Conservation (phyloP, 2,329 filamentous ascomycete species). For the Tricladium varicosporioides region DNA sequence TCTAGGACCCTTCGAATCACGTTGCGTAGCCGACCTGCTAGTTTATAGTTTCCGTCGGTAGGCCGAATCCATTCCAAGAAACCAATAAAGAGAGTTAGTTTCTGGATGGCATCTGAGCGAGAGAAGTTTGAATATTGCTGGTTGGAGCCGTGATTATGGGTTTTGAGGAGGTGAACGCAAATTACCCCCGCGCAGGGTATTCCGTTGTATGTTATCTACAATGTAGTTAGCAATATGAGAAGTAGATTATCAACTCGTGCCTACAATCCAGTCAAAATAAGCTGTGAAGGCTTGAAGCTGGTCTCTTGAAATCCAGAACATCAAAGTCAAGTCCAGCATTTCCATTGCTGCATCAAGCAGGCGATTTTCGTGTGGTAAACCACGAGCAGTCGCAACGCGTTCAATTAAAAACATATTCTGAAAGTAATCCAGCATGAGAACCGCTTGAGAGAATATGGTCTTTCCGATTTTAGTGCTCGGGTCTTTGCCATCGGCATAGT, state of each 20-base stretch:
- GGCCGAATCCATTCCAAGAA: slow-evolving; percentile 33
- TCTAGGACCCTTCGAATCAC: slow-evolving; percentile 27
- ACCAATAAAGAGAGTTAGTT: slow-evolving; percentile 31
- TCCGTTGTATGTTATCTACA: slow-evolving; percentile 24
- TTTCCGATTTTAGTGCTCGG: slow-evolving; percentile 21
- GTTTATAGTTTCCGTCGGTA: slow-evolving; percentile 31
- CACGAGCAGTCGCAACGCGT: slow-evolving; percentile 25
- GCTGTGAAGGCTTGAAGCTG: slow-evolving; percentile 21
- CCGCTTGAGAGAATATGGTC: slow-evolving; percentile 21
- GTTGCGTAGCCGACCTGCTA: slow-evolving; percentile 25
- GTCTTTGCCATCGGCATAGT: slow-evolving; percentile 18
- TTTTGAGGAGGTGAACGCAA: slow-evolving; percentile 31
- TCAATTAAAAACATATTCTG: slow-evolving; percentile 32
- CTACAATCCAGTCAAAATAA: slow-evolving; percentile 31
- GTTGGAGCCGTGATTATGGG: neutral
- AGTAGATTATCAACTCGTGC: neutral
- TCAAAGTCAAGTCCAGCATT: slow-evolving; percentile 27
- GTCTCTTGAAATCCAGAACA: slow-evolving; percentile 32
- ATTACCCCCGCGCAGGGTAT: slow-evolving; percentile 30
- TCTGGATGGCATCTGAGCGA: slow-evolving; percentile 30
- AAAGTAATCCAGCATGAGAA: slow-evolving; percentile 23
- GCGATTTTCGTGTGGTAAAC: slow-evolving; percentile 21
- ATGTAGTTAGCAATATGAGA: slow-evolving; percentile 1
- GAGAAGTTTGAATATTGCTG: slow-evolving; percentile 22
- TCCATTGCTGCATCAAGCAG: slow-evolving; percentile 30